These are phyloP conservation scores for Colletotrichum limetticola DNA, from an alignment of 2,329 filamentous ascomycete genomes.

Conservation along the genomic window DNA sequence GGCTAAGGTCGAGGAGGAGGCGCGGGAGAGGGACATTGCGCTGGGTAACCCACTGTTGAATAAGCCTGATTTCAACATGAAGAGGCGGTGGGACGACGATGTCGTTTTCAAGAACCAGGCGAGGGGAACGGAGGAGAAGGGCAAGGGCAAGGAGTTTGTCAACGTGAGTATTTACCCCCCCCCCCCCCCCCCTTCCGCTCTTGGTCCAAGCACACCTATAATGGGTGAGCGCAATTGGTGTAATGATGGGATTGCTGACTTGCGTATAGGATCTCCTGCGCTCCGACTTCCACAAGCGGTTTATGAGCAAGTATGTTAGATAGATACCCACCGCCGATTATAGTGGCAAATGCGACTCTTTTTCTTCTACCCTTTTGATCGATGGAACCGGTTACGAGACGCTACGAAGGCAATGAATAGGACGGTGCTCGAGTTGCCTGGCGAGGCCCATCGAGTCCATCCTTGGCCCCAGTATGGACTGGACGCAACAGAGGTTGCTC, in stretches of 20 bases:
- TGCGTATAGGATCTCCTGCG: constrained; percentile 78
- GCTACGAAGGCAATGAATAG: too few species aligned
- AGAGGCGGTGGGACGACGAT: constrained; percentile 96
- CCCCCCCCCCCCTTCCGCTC: neutral
- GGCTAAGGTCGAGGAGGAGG: constrained; percentile 83
- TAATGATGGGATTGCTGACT: constrained; percentile 39
- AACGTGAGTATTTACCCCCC: constrained; percentile 71
- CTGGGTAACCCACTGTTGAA: constrained; percentile 93
- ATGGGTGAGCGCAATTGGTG: neutral
- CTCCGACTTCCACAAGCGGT: constrained; percentile 97
- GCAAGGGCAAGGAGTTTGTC: constrained; percentile 92
- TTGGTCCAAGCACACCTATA: neutral
- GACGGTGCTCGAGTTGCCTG: too few species aligned
- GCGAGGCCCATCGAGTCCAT: too few species aligned
- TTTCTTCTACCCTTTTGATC: neutral
- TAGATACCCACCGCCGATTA: constrained; percentile 43
- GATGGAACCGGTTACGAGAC: too few species aligned
- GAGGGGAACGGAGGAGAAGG: constrained; percentile 90
- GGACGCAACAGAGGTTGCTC: too few species aligned
- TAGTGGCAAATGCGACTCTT: constrained; percentile 2
- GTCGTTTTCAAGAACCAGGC: constrained; percentile 99
- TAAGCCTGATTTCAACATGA: constrained; percentile 87
- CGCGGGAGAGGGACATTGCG: constrained; percentile 88
- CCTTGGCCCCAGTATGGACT: too few species aligned
- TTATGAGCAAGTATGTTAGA: constrained; percentile 81